Evolutionary conservation across 2,329 filamentous ascomycete species (phyloP).

Genomic region (Venturiaceae sp.): DNA sequence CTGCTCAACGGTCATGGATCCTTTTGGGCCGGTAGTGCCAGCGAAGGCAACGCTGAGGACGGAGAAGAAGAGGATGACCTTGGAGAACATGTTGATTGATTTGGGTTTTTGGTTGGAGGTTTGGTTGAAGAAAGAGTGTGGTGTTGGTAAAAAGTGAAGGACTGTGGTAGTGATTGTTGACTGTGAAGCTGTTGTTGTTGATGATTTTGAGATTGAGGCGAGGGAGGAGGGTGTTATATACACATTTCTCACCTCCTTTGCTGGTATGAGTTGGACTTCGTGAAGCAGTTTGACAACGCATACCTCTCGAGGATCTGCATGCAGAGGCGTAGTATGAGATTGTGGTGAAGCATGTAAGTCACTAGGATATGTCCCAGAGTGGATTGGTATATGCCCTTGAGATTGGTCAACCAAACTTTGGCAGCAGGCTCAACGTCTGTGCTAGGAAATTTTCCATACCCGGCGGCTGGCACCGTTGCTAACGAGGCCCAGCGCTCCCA

Average conservation of each 20-base stretch:
- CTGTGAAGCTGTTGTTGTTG: neutral
- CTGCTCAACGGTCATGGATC: too few relatives aligned
- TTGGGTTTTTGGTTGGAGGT: neutral
- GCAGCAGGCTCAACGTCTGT: neutral
- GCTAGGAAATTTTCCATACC: neutral
- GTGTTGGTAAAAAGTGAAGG: neutral
- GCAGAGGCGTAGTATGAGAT: neutral
- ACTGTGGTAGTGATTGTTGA: neutral
- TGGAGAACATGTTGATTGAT: slow-evolving; percentile 1
- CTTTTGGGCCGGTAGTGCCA: neutral
- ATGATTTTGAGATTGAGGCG: neutral
- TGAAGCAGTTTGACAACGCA: neutral
- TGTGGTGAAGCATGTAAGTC: neutral
- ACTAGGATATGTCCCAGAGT: neutral
- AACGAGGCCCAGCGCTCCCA: neutral
- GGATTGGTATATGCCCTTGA: neutral
- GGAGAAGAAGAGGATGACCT: neutral
- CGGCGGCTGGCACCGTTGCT: neutral
- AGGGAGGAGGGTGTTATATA: neutral
- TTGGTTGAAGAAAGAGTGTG: neutral
- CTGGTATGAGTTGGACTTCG: neutral
- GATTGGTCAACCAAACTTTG: neutral
- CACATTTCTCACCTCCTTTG: neutral
- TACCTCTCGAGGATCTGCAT: neutral
- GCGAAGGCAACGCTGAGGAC: neutral